Evolutionary conservation across 208 protist genomes (phyloP), one percentile per base, ranked within the genome.

Genomic region (Leishmania tropica): DNA sequence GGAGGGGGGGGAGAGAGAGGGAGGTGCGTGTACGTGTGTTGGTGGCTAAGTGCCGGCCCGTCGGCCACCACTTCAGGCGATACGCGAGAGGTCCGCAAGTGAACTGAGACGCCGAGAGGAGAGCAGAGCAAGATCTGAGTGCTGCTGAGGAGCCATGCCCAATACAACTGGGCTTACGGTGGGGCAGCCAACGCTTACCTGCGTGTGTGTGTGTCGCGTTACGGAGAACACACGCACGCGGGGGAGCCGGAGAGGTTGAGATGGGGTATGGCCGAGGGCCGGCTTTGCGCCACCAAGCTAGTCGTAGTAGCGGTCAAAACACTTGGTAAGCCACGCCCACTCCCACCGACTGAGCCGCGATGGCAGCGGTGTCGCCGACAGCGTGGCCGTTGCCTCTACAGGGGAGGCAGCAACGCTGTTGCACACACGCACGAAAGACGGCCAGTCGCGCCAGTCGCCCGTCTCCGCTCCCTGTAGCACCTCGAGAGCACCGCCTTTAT

Each of bases 281-380:
- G 71, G 21, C n/a, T n/a, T 17, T 45, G 28, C 48, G 17, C 37
- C n/a, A 19, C 21, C 10, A 37, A 2, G 35, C 75, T 62, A 79
- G 58, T 10, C 42, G 64, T 82, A 79, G 51, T 87, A 89, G 45
- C 35, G 31, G 42, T 90, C 87, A 73, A 90, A 88, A 21, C 81
- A 86, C 28, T 47, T 17, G 0, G 76, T 81, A 47, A 90, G 82
- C 87, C 84, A 88, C 73, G 68, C 48, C 79, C 71, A 81, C 68
- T 90, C 87, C 81, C 80, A 79, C 17, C 74, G 60, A 56, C 83
- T 86, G n/a, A 85, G 76, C 45, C 10, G 75, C 75, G 74, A 48
- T 10, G 76, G 71, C 60, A 88, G 47, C 24, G 75, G 35, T 42
- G 51, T 35, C 35, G 53, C 47, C 53, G 51, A 21, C 31, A 68